Evolutionary conservation across 805 yeast species (phyloP).

Genomic region (Ogataea paraovalis): DNA sequence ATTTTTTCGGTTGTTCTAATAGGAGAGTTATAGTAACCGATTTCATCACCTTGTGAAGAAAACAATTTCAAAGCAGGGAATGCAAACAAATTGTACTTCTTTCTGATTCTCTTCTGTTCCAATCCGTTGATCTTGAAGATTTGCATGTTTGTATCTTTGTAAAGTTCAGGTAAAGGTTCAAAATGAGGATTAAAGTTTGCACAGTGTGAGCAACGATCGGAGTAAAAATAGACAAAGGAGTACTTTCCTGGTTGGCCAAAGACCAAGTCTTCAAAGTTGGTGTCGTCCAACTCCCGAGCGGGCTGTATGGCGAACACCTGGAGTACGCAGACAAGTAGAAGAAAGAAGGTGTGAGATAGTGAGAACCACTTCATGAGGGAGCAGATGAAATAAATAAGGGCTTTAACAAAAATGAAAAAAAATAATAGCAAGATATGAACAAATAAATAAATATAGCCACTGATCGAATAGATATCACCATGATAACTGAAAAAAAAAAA

Average conservation of each 20-base stretch:
- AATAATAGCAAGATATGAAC: no score
- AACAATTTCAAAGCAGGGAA: constrained; percentile 51
- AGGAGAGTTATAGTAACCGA: constrained; percentile 34
- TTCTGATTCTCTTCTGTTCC: constrained; percentile 32
- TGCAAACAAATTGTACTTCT: constrained; percentile 36
- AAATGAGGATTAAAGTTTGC: constrained; percentile 42
- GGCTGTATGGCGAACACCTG: constrained; percentile 1
- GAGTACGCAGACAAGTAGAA: neutral
- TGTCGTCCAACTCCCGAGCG: constrained; percentile 21
- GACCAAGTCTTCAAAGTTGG: constrained; percentile 21
- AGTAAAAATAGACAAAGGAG: constrained; percentile 45
- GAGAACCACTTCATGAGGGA: no score
- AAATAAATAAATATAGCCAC: no score
- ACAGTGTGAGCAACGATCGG: constrained; percentile 45
- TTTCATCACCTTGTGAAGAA: constrained; percentile 37
- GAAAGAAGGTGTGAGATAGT: neutral
- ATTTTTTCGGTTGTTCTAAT: constrained; percentile 31
- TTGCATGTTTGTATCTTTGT: constrained; percentile 34
- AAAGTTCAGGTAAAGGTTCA: constrained; percentile 41
- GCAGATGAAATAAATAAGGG: neutral
- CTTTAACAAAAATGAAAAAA: no score
- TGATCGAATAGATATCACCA: no score
- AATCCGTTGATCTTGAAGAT: constrained; percentile 35
- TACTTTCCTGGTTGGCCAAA: constrained; percentile 27
- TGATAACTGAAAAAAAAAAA: no score